A percentile compares a stretch with the other conserved stretches of the same genome.
Evolutionary conservation across 1,284 basidiomycete genomes (phyloP).

Genomic region (Salmacisia buchloeana): DNA sequence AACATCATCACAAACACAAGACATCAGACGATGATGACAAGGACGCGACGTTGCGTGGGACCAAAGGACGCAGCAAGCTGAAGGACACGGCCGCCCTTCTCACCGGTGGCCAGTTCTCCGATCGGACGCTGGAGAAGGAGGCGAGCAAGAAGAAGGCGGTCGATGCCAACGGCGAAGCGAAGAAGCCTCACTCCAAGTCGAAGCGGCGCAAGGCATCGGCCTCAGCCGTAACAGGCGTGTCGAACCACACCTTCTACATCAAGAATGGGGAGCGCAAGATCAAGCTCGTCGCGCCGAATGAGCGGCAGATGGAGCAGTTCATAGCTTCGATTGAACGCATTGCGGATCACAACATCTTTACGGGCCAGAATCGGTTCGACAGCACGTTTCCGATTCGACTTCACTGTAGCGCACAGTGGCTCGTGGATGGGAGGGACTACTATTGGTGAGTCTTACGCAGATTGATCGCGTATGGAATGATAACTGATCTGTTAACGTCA

Average conservation of each 20-base stretch:
- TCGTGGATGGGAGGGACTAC: conserved; percentile 76
- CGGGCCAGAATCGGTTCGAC: conserved; percentile 71
- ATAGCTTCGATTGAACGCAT: conserved; percentile 84
- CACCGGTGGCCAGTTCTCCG: conserved; percentile 38
- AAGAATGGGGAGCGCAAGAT: conserved; percentile 83
- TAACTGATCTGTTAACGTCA: background rate
- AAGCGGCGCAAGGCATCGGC: conserved; percentile 23
- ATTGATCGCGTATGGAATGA: no score
- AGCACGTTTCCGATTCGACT: conserved; percentile 89
- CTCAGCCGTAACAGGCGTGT: conserved; percentile 33
- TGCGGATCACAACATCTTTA: conserved; percentile 72
- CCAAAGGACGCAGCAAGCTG: background rate
- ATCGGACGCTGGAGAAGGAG: conserved; percentile 13
- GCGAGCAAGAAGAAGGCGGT: conserved; percentile 5
- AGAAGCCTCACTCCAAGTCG: background rate
- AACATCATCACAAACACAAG: background rate
- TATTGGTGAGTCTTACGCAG: conserved; percentile 25
- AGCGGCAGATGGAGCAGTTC: conserved; percentile 96
- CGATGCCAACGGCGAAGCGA: conserved; percentile 1
- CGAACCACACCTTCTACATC: conserved; percentile 86
- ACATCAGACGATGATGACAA: conserved; percentile 12
- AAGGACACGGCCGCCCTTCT: conserved; percentile 39
- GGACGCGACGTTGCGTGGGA: conserved; percentile 8
- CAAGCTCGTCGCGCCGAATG: conserved; percentile 81
- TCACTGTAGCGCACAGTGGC: conserved; percentile 93